A percentile compares a stretch with the other conserved stretches of the same genome.
Conservation (phyloP, 2,329 filamentous ascomycete genomes). For the Shiraia bambusicola region DNA sequence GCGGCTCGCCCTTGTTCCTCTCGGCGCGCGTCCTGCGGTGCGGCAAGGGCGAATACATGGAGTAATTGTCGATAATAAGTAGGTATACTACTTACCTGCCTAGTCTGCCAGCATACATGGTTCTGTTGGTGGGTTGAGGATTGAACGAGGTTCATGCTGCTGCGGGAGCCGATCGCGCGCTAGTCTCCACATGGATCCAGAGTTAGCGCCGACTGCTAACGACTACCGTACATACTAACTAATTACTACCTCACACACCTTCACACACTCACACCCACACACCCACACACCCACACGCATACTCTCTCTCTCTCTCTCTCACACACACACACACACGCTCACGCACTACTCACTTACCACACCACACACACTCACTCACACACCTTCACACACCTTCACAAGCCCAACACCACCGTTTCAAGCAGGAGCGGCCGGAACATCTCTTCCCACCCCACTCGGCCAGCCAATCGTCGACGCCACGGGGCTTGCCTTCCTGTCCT, state of each 20-base stretch:
- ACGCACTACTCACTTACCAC: no score
- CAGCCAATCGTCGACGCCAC: slow-evolving; percentile 35
- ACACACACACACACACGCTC: not conserved
- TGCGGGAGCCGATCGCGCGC: slow-evolving; percentile 23
- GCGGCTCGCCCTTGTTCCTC: not conserved
- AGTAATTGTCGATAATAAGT: not conserved
- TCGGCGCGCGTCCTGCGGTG: not conserved
- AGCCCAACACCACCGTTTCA: slow-evolving; percentile 3
- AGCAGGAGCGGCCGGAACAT: slow-evolving; percentile 5
- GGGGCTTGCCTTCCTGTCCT: slow-evolving; percentile 13
- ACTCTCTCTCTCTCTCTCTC: not conserved
- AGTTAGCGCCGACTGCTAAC: slow-evolving; percentile 1
- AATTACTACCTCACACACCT: no score
- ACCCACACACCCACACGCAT: not conserved
- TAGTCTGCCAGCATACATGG: no score
- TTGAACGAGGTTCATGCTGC: slow-evolving; percentile 7
- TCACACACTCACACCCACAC: not conserved
- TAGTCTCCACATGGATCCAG: slow-evolving; percentile 3
- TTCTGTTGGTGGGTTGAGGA: no score
- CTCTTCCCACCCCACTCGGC: slow-evolving; percentile 10
- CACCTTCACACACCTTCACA: slow-evolving; percentile 5
- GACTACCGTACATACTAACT: no score
- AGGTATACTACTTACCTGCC: not conserved
- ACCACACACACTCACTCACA: no score
- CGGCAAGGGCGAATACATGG: not conserved